phyloP scores from a whole-genome alignment of 2,329 filamentous ascomycete species.

The Cytospora piceicola region DNA sequence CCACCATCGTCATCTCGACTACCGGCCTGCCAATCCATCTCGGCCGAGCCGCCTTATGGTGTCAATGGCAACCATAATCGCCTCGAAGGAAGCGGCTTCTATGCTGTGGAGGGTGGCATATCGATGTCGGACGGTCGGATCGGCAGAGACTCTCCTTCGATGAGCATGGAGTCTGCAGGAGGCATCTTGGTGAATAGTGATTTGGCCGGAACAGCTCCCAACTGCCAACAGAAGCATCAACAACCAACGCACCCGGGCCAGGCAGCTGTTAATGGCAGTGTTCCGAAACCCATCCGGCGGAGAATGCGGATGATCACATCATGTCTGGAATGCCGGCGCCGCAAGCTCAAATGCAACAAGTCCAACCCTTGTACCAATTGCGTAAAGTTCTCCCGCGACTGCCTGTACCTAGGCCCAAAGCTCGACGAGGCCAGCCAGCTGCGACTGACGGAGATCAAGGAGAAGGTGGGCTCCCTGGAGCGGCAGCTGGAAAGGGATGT shows the following conservation, averaged over 20 bases:
- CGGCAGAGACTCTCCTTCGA: constrained; percentile 2
- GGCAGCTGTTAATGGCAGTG: constrained; percentile 4
- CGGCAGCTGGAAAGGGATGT: constrained; percentile 71
- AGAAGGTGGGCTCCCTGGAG: constrained; percentile 75
- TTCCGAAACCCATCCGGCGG: constrained; percentile 54
- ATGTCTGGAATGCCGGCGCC: constrained; percentile 71
- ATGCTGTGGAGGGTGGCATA: constrained; percentile 5
- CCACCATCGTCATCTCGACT: constrained; percentile 12
- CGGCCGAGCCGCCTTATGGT: constrained; percentile 1
- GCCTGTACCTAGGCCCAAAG: constrained; percentile 67
- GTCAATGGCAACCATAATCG: neutral
- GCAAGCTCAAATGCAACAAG: constrained; percentile 81
- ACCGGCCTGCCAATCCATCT: neutral
- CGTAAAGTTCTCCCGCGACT: constrained; percentile 56
- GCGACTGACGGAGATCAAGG: constrained; percentile 76
- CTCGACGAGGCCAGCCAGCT: constrained; percentile 72
- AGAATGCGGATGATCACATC: constrained; percentile 70
- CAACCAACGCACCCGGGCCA: neutral
- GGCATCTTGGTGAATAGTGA: neutral
- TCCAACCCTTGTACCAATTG: constrained; percentile 72
- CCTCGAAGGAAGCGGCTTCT: constrained; percentile 9
- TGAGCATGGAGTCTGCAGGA: neutral
- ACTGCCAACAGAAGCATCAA: constrained; percentile 12
- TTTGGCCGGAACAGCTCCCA: neutral
- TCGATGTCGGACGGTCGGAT: constrained; percentile 5